These are phyloP conservation scores for Amanita phalloides DNA, from an alignment of 768 basidiomycete species.

Conservation along the genomic window DNA sequence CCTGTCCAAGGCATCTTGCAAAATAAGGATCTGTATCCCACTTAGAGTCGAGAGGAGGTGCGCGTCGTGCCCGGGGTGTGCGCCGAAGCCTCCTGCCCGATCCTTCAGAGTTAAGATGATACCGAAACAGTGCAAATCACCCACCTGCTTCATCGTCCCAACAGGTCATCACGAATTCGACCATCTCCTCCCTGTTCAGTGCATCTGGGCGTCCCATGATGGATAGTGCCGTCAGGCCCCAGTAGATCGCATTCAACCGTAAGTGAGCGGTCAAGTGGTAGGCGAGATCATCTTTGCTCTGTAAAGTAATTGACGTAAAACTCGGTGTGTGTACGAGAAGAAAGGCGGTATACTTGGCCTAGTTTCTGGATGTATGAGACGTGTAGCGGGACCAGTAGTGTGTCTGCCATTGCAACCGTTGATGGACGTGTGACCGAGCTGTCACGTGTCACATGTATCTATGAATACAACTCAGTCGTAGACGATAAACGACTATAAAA, in stretches of 20 bases:
- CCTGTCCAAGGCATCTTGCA: conserved; percentile 69
- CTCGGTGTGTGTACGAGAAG: background rate
- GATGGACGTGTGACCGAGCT: too few relatives aligned
- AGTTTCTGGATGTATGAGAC: conserved; percentile 69
- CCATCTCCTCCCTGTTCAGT: conserved; percentile 72
- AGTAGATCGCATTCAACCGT: conserved; percentile 92
- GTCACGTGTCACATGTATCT: too few relatives aligned
- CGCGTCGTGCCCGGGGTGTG: conserved; percentile 89
- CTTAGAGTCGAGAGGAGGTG: conserved; percentile 82
- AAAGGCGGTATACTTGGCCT: conserved; percentile 38
- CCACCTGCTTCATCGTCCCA: conserved; percentile 87
- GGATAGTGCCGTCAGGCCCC: conserved; percentile 85
- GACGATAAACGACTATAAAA: too few relatives aligned
- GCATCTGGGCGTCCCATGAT: conserved; percentile 75
- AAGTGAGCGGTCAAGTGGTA: conserved; percentile 92
- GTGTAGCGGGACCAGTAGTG: conserved; percentile 44
- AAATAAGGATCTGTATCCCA: conserved; percentile 86
- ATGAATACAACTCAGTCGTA: too few relatives aligned
- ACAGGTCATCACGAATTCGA: conserved; percentile 86
- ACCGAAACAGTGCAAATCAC: background rate
- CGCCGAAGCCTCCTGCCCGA: conserved; percentile 73
- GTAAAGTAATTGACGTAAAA: background rate
- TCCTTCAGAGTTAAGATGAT: background rate
- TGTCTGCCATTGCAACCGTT: background rate
- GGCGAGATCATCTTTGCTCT: conserved; percentile 75